Evolutionary conservation across 148 eudicot genomes (phyloP).

Genomic region (Camellia granthamiana): DNA sequence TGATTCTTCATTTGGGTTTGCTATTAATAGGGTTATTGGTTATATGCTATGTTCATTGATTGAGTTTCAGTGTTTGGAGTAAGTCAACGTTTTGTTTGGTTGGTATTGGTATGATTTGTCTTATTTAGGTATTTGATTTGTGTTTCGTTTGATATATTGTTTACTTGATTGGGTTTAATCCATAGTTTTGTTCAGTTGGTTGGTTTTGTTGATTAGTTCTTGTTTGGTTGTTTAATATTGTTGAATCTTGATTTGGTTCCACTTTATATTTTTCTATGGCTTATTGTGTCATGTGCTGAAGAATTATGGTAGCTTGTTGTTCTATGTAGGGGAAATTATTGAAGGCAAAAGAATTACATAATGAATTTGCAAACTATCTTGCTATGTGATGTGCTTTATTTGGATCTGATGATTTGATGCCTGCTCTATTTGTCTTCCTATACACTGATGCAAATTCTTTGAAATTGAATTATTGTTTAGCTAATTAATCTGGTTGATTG

Average conservation of each 20-base stretch:
- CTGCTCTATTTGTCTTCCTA: no score
- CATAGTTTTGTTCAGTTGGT: not conserved
- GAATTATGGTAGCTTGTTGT: not conserved
- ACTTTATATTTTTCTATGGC: not conserved
- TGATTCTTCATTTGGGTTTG: not conserved
- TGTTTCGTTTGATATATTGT: not conserved
- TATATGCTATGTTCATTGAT: not conserved
- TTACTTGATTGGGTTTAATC: not conserved
- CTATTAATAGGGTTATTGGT: not conserved
- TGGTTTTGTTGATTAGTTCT: not conserved
- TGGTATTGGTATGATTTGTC: not conserved
- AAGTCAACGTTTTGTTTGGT: slow-evolving; percentile 3
- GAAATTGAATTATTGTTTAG: no score
- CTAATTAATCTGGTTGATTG: no score
- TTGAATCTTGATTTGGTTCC: not conserved
- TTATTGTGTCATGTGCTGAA: not conserved
- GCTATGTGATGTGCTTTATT: no score
- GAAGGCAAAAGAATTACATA: not conserved
- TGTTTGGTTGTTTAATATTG: not conserved
- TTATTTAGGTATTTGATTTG: not conserved
- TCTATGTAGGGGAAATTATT: not conserved
- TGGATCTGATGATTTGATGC: no score
- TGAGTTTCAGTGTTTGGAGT: not conserved
- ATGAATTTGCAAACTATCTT: no score
- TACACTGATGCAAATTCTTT: no score